These are phyloP conservation scores for Penicillium sp. DNA, from an alignment of 2,329 filamentous ascomycete genomes.

Conservation along the genomic window DNA sequence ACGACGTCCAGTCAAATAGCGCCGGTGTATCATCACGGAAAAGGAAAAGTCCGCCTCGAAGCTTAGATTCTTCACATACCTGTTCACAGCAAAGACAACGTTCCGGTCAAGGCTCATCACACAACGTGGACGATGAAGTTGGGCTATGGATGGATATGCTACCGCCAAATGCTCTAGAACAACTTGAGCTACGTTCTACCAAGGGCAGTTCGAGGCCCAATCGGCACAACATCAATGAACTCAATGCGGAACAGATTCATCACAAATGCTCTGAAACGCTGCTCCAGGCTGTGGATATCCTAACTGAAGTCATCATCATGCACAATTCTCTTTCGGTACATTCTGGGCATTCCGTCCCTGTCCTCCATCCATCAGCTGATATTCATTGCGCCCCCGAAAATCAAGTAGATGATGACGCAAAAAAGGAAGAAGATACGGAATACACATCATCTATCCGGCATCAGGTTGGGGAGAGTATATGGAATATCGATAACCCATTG, in stretches of 20 bases:
- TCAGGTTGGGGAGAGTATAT: neutral
- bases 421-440: too few species aligned
- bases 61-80: neutral
- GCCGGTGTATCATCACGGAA: neutral
- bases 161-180: neutral
- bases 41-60: neutral
- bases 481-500: neutral
- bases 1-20: neutral
- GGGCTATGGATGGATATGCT: neutral
- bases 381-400: too few species aligned
- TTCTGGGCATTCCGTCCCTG: neutral
- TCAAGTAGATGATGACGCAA: too few species aligned
- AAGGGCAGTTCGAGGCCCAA: neutral
- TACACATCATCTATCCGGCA: neutral
- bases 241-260: neutral
- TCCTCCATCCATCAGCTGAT: neutral
- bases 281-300: neutral
- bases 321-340: neutral
- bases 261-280: neutral
- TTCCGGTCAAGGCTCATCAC: too few species aligned
- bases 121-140: neutral
- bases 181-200: neutral
- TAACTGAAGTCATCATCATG: neutral
- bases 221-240: neutral
- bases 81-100: neutral